Evolutionary conservation across 2,329 filamentous ascomycete species (phyloP).

Genomic region (Paraphoma sp.): DNA sequence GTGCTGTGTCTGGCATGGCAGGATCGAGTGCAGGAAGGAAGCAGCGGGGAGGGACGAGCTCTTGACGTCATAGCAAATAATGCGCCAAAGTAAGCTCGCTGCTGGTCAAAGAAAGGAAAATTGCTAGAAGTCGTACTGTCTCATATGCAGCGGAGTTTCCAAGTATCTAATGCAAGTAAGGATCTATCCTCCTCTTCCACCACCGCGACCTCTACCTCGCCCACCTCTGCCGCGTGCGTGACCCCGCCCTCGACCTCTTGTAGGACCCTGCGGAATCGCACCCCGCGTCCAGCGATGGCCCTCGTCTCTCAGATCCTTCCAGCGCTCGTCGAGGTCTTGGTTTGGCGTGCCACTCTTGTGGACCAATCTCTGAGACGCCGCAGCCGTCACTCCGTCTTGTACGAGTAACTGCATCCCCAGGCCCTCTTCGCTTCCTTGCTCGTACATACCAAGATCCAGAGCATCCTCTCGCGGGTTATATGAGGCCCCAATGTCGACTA

Average conservation of each 20-base stretch:
- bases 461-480: conserved; percentile 47
- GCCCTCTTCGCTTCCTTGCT: conserved; percentile 47
- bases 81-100: too few species aligned
- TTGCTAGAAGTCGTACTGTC: too few species aligned
- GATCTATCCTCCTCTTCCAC: background rate
- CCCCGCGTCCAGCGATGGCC: conserved; percentile 4
- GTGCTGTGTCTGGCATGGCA: too few species aligned
- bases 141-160: background rate
- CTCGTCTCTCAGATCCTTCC: conserved; percentile 42
- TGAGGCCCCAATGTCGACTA: conserved; percentile 31
- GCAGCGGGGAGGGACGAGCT: too few species aligned
- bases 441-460: conserved; percentile 55
- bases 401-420: conserved; percentile 49
- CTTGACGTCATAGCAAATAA: too few species aligned
- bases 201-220: background rate
- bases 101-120: too few species aligned
- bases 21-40: too few species aligned
- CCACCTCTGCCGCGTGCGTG: conserved; percentile 3
- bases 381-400: conserved; percentile 44
- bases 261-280: background rate
- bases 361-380: conserved; percentile 20
- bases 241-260: conserved; percentile 2
- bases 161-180: background rate
- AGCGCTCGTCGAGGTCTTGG: conserved; percentile 47
- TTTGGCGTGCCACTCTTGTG: conserved; percentile 16